Evolutionary conservation across 495 filamentous ascomycete genomes (phyloP), one percentile per base, ranked within the genome.

Genomic region (Talaromyces adpressus): DNA sequence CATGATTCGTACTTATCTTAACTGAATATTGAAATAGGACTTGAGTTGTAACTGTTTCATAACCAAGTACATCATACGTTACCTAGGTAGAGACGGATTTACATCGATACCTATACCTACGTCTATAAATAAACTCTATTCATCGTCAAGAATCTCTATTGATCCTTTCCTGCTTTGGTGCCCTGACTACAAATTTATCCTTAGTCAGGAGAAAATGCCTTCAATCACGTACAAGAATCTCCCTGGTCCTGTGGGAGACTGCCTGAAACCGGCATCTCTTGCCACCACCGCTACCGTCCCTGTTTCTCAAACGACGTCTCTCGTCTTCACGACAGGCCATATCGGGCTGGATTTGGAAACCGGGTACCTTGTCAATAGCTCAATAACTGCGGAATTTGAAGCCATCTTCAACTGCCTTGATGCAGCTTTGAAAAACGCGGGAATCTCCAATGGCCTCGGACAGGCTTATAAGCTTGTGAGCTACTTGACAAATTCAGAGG

Each of bases 401-500:
- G 62, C 62, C 36, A 64, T 64, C 29, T 64, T 59, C 30, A 53
- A 18, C n/a, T 64, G 62, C 16, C 62, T 64, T 0, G 62, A 64
- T 23, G 57, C 57, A n/a, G 62, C 62, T 32, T 22, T 64, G 57
- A 59, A 60, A 27, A 47, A 64, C 23, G 62, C 62, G 2, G 62
- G 62, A 5, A 54, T 32, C 25, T 14, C 7, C 3, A n/a, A 6
- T 14, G 62, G 62, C 2, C 25, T 64, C 11, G 36, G 41, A 6
- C 36, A 60, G 32, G 45, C 32, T 9, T 60, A 64, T 60, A 54
- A 56, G 23, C 20, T 59, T 22, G 29, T 39, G 2, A 53, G 36
- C 25, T 64, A 59, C 20, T 30, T 64, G 1, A 47, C 57, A 4
- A 9, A 52, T 20, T 39, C 57, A 20, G 62, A 59, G 23, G 62